phyloP scores from a whole-genome alignment of 345 rosid species.

The Euclidium syriacum region DNA sequence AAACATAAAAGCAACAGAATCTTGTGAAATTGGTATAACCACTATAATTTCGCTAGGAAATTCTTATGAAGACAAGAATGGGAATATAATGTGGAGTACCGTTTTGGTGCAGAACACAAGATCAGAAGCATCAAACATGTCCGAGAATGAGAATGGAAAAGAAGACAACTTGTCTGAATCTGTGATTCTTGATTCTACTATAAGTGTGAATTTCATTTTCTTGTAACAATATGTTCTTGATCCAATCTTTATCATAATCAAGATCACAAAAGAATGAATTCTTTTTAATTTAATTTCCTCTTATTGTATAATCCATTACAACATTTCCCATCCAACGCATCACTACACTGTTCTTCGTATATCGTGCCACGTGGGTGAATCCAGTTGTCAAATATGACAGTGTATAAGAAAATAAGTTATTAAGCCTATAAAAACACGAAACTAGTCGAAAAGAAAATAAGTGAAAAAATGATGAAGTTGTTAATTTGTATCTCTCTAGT shows the following conservation, averaged over 20 bases:
- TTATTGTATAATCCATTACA: slow-evolving; percentile 11
- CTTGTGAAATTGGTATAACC: slow-evolving; percentile 13
- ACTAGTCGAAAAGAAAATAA: neutral
- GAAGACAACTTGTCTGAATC: neutral
- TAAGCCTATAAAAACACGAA: neutral
- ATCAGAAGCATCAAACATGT: slow-evolving; percentile 15
- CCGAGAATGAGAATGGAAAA: neutral
- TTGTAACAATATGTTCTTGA: neutral
- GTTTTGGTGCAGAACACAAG: slow-evolving; percentile 19
- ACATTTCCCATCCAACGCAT: no score
- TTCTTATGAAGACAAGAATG: neutral
- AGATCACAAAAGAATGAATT: neutral
- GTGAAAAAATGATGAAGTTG: neutral
- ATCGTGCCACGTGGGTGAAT: neutral
- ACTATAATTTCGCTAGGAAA: no score
- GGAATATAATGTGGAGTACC: slow-evolving; percentile 10
- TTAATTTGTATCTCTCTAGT: slow-evolving; percentile 20
- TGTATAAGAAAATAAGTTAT: neutral
- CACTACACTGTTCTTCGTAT: no score
- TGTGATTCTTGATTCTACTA: neutral
- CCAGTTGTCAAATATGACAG: slow-evolving; percentile 27
- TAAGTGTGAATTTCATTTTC: neutral
- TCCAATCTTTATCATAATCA: neutral
- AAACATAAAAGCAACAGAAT: slow-evolving; percentile 18
- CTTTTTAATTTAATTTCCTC: slow-evolving; percentile 6